These are phyloP conservation scores for Danielia reshetovae DNA, from an alignment of 805 yeast species.

Conservation along the genomic window DNA sequence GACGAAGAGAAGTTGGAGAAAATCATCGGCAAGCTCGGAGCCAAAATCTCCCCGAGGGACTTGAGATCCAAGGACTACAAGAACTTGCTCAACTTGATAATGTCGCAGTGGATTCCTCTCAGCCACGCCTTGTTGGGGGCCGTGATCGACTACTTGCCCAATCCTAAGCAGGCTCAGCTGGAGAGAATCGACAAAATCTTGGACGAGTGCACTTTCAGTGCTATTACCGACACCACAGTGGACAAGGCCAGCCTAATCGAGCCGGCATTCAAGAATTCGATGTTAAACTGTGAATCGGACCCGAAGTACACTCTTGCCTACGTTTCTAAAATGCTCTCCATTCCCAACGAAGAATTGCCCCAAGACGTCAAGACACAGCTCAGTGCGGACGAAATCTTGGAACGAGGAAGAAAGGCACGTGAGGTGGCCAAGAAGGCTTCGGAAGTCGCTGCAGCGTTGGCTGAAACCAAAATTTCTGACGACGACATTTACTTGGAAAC, in stretches of 20 bases:
- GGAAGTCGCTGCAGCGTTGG: constrained; percentile 29
- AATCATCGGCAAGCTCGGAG: constrained; percentile 65
- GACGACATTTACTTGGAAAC: constrained; percentile 24
- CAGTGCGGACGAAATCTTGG: constrained; percentile 55
- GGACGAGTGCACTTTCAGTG: constrained; percentile 36
- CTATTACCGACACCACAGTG: constrained; percentile 45
- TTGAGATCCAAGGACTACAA: constrained; percentile 74
- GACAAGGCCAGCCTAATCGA: constrained; percentile 41
- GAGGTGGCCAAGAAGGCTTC: constrained; percentile 68
- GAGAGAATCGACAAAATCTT: constrained; percentile 67
- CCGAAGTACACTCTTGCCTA: constrained; percentile 62
- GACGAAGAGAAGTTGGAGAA: constrained; percentile 70
- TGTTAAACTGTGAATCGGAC: constrained; percentile 61
- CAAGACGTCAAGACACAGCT: constrained; percentile 37
- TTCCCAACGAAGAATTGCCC: constrained; percentile 81
- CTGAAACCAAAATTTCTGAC: constrained; percentile 18
- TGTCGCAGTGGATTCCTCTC: constrained; percentile 94
- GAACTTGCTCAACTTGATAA: constrained; percentile 55
- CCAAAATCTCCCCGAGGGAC: constrained; percentile 72
- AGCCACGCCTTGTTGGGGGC: constrained; percentile 81
- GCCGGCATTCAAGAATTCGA: constrained; percentile 45
- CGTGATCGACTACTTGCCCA: constrained; percentile 80
- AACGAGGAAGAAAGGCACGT: constrained; percentile 61
- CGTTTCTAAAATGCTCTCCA: constrained; percentile 83
- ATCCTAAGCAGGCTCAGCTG: constrained; percentile 74